Evolutionary conservation across 257 asterid genomes (phyloP), one percentile per base, ranked within the genome.

Genomic region (Salvia splendens): DNA sequence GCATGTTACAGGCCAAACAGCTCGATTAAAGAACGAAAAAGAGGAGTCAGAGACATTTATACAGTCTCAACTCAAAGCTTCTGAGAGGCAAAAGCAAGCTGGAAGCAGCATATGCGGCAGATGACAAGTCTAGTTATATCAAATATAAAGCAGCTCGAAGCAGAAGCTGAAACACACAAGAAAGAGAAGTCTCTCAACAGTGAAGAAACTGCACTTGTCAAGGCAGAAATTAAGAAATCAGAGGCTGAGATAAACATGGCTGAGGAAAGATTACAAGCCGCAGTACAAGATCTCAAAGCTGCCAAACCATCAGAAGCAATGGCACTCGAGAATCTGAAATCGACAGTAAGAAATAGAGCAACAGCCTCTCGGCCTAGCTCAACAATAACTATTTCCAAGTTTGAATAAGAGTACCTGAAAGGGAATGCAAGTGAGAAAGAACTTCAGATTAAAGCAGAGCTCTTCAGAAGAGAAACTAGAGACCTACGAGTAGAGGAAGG

Each of bases 341-440:
- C 56, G 46, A 85, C 95, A 0, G 46, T 86, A 49, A 85, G 77
- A 68, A 77, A 75, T 36, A 81, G 95, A 75, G 82, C 83, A 46
- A 79, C 91, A 33, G 79, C 82, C 65, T 82, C 90, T 32, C 67
- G 65, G 73, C 72, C 68, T 17, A 73, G 80, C 68, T 65, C 94
- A 40, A 77, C 72, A 10, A 84, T 92, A 61, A 87, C 87, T 0
- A 87, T 92, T 38, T 86, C 98, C n/a, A 85, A 61, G 50, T 89
- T 86, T 54, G 97, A 92, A 77, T 89, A 87, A 0, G 89, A 86
- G 76, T 92, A 92, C 85, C 83, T 92, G 57, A 83, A 11, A 28
- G 94, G 85, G 32, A 86, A 81, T 20, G 97, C 97, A 33, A 86
- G 89, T 48, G 95, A 90, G 71, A 88, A 74, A 71, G 97, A 88